Evolutionary conservation across 2,329 filamentous ascomycete genomes (phyloP).

Genomic region (Hortaea sp.): DNA sequence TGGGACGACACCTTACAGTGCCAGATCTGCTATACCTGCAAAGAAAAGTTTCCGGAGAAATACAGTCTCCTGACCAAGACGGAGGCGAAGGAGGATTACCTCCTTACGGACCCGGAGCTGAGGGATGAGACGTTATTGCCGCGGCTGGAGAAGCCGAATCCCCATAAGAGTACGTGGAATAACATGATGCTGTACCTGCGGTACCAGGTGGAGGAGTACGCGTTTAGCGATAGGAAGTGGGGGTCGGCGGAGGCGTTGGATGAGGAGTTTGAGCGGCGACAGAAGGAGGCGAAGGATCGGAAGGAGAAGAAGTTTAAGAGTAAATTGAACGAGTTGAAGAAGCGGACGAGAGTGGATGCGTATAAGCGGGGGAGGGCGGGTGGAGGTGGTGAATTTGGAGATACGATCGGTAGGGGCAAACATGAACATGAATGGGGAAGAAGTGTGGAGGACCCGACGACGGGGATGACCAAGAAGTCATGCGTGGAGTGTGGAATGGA

Average conservation of each 20-base stretch:
- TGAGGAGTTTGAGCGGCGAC: constrained; percentile 73
- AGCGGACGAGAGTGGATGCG: constrained; percentile 82
- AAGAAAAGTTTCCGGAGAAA: constrained; percentile 81
- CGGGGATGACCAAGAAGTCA: constrained; percentile 69
- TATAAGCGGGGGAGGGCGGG: constrained; percentile 61
- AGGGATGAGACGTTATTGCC: constrained; percentile 78
- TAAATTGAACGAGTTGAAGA: constrained; percentile 83
- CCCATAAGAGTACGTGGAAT: constrained; percentile 92
- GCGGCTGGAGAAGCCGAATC: constrained; percentile 81
- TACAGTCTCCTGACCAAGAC: constrained; percentile 96
- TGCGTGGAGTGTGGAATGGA: constrained; percentile 59
- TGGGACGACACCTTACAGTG: constrained; percentile 80
- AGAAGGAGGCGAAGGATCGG: constrained; percentile 67
- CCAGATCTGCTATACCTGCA: constrained; percentile 70
- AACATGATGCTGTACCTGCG: constrained; percentile 98
- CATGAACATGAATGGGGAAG: constrained; percentile 84
- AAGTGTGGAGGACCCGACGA: constrained; percentile 47
- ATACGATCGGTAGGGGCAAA: constrained; percentile 56
- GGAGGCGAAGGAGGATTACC: constrained; percentile 88
- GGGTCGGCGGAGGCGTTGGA: constrained; percentile 77
- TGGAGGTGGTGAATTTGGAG: constrained; percentile 56
- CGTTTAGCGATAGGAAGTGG: constrained; percentile 76
- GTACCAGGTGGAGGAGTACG: constrained; percentile 90
- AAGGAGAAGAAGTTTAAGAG: constrained; percentile 89
- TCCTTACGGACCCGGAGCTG: constrained; percentile 91